Percentiles rank a stretch among this genome's conserved stretches.
phyloP scores from a whole-genome alignment of 768 basidiomycete species.

The Mycena vulgaris region DNA sequence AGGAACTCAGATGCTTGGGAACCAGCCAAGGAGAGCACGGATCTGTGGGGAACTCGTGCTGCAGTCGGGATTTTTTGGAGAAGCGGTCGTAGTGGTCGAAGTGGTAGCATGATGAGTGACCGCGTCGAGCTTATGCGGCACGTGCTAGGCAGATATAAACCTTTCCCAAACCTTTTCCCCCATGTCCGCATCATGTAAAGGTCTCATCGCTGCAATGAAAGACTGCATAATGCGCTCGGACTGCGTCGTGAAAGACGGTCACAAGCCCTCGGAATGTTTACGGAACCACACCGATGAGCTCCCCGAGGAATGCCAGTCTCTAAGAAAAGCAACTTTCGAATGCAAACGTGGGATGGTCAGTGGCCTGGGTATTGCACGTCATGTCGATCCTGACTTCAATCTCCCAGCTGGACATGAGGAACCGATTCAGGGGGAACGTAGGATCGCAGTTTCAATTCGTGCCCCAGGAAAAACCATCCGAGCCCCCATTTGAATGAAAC shows the following conservation, averaged over 20 bases:
- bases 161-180: conserved; percentile 24
- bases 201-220: conserved; percentile 83
- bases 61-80: conserved; percentile 65
- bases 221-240: conserved; percentile 89
- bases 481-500: conserved; percentile 24
- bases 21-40: conserved; percentile 83
- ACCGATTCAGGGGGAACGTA: conserved; percentile 83
- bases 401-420: conserved; percentile 85
- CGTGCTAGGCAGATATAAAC: not conserved
- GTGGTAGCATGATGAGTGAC: conserved; percentile 54
- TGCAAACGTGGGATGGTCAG: conserved; percentile 93
- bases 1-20: conserved; percentile 87
- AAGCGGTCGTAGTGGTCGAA: conserved; percentile 57
- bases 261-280: conserved; percentile 90
- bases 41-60: conserved; percentile 76
- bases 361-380: conserved; percentile 23
- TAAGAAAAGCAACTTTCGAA: conserved; percentile 88
- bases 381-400: not conserved
- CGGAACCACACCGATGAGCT: conserved; percentile 81
- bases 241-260: conserved; percentile 85
- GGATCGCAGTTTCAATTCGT: conserved; percentile 66
- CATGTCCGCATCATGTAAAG: conserved; percentile 89
- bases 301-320: conserved; percentile 83
- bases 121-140: not conserved
- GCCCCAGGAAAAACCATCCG: conserved; percentile 40